Evolutionary conservation across 495 filamentous ascomycete genomes (phyloP), one percentile per base, ranked within the genome.

Genomic region (Aspergillus bertholletiae): DNA sequence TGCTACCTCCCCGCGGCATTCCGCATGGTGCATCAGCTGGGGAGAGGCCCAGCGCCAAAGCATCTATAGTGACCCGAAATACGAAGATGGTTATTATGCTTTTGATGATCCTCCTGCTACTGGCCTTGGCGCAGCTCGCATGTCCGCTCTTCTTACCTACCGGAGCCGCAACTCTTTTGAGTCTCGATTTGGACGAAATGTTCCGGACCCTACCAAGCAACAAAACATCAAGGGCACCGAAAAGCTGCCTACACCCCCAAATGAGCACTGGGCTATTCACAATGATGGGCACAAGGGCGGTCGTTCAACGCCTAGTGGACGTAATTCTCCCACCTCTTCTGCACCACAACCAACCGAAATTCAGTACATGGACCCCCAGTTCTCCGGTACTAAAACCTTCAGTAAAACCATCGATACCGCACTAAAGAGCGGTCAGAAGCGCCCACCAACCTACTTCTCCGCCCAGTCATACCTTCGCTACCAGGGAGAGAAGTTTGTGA

Each of bases 1-100:
- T 60, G 94, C 94, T 23, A 97, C 94, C 18, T 97, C 93, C 5
- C 89, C 90, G 47, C 84, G 90, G 11, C 94, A 97, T 65, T 96
- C 92, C 56, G 94, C 94, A n/a, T 98, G 94, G 94, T 90, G 94
- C 37, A 98, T 98, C 61, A 96, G 91, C 71, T 97, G 94, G 94
- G 92, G 94, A 39, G 94, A 98, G 70, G 93, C 94, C 21, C 94
- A 98, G 73, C 77, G 94, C 48, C 94, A 98, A 71, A 95, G 90
- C 77, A 98, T 98, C 66, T 98, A 97, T 72, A 90, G 89, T 56
- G 94, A 98, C 63, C 94, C 94, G 20, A 97, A 96, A 73, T 98
- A 98, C 68, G 90, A 96, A 48, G 90, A 97, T 68, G 94, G 94
- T 7, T 98, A 96, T 70, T 98, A 97, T 66, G 63, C 84, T 4